Evolutionary conservation across 2,329 filamentous ascomycete species (phyloP).

Genomic region (Arthrocladium fulminans): DNA sequence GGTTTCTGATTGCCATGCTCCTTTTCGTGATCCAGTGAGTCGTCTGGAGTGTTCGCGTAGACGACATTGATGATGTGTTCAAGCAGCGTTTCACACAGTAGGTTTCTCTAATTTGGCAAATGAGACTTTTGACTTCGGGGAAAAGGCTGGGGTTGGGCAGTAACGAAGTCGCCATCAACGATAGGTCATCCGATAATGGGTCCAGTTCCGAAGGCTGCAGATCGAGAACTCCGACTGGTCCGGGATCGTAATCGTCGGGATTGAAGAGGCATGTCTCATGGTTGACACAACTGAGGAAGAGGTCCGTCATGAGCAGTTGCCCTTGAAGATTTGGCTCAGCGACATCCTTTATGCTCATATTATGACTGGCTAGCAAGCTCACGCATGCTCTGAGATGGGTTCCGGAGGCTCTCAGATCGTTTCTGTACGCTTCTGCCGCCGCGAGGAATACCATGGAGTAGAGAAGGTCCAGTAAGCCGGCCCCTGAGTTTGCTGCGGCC

Average conservation of each 20-base stretch:
- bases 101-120: slow-evolving; percentile 5
- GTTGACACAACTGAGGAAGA: slow-evolving; percentile 11
- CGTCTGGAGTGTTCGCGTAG: slow-evolving; percentile 5
- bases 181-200: background rate
- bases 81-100: slow-evolving; percentile 2
- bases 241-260: slow-evolving; percentile 5
- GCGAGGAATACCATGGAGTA: slow-evolving; percentile 10
- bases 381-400: slow-evolving; percentile 10
- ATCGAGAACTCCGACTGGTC: background rate
- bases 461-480: slow-evolving; percentile 1
- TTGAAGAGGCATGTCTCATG: slow-evolving; percentile 7
- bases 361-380: slow-evolving; percentile 1
- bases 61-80: slow-evolving; percentile 2
- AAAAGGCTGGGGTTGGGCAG: background rate
- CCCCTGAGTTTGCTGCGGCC: background rate
- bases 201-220: background rate
- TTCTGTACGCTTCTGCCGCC: slow-evolving; percentile 10
- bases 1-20: slow-evolving; percentile 12
- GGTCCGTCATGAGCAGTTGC: slow-evolving; percentile 9
- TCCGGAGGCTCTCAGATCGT: slow-evolving; percentile 6
- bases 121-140: background rate
- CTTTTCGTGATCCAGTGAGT: slow-evolving; percentile 13
- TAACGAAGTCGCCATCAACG: background rate
- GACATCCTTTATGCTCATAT: slow-evolving; percentile 1
- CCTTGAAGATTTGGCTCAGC: slow-evolving; percentile 7